phyloP scores from a whole-genome alignment of 371 early-diverging fungal genomes.

The Mortierella sp. region DNA sequence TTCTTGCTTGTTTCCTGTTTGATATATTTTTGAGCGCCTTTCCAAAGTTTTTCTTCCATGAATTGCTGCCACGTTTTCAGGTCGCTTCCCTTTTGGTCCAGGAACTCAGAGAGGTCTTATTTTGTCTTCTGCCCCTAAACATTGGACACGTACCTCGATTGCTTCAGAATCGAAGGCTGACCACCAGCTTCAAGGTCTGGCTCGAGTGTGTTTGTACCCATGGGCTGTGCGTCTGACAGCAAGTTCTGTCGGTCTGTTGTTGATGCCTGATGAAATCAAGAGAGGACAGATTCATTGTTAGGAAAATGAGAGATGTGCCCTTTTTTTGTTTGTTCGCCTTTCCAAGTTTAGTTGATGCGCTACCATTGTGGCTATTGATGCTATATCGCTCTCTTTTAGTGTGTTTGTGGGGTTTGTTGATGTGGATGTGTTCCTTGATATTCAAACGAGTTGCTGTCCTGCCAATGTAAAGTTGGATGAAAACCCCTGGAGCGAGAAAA shows the following conservation, averaged over 20 bases:
- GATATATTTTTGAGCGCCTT: neutral
- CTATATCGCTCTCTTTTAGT: neutral
- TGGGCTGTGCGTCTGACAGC: conserved; percentile 52
- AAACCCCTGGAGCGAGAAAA: neutral
- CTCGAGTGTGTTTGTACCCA: conserved; percentile 48
- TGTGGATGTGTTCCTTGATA: neutral
- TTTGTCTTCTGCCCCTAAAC: neutral
- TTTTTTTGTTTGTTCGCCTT: too few species aligned
- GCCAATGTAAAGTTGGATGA: conserved; percentile 3
- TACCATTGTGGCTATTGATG: conserved; percentile 1
- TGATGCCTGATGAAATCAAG: conserved; percentile 16
- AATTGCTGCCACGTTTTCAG: neutral
- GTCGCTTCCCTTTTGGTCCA: neutral
- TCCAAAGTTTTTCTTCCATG: too few species aligned
- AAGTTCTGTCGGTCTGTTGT: conserved; percentile 50
- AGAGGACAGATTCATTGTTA: conserved; percentile 4
- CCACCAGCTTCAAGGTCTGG: conserved; percentile 51
- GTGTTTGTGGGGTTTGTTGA: neutral
- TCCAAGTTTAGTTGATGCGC: too few species aligned
- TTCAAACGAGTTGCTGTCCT: too few species aligned
- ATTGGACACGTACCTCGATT: conserved; percentile 41
- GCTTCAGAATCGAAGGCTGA: conserved; percentile 50
- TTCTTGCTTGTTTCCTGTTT: too few species aligned
- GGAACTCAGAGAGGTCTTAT: neutral
- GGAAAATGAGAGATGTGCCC: neutral